phyloP scores from a whole-genome alignment of 2,329 filamentous ascomycete genomes.

The Aureobasidium sp. region DNA sequence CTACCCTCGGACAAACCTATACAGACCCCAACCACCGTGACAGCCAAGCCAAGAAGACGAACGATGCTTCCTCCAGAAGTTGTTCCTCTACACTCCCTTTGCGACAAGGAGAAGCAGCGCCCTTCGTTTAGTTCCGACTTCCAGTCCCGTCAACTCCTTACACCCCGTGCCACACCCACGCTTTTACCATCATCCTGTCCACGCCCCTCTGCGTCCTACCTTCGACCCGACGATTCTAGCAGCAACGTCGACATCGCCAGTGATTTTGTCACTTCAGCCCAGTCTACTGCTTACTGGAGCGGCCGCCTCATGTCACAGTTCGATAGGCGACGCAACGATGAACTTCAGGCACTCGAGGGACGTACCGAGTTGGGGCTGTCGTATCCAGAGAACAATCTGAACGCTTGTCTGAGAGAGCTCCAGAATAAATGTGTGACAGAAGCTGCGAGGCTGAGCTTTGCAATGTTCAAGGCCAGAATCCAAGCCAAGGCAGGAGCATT shows the following conservation, averaged over 20 bases:
- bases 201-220: background rate
- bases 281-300: slow-evolving; percentile 9
- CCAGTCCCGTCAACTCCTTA: background rate
- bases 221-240: background rate
- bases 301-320: slow-evolving; percentile 9
- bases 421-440: slow-evolving; percentile 7
- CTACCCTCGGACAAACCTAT: background rate
- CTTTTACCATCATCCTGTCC: background rate
- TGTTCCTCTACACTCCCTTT: background rate
- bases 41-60: background rate
- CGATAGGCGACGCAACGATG: slow-evolving; percentile 1
- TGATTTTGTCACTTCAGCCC: background rate
- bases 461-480: slow-evolving; percentile 6
- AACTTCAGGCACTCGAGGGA: background rate
- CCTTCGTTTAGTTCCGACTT: background rate
- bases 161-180: background rate
- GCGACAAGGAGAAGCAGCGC: background rate
- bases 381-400: background rate
- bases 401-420: background rate
- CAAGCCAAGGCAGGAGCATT: background rate
- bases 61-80: background rate
- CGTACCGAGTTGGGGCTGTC: background rate
- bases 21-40: background rate
- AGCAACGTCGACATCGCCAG: background rate
- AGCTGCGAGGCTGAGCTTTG: slow-evolving; percentile 4